Evolutionary conservation across 2,329 filamentous ascomycete genomes (phyloP), one percentile per base, ranked within the genome.

Genomic region (Exophiala sideris): DNA sequence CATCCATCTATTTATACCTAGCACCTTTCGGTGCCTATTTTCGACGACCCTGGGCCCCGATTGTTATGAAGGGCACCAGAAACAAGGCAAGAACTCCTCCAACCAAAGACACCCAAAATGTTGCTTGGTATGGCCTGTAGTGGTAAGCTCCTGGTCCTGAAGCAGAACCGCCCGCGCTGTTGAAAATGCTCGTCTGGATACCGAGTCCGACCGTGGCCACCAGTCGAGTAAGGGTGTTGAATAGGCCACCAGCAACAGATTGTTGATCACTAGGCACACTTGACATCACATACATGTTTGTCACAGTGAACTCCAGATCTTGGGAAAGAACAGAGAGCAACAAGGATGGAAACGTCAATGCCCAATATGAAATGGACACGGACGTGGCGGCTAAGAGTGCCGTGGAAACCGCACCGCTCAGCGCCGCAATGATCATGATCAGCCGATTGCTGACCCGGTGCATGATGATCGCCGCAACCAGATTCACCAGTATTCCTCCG

Each of bases 271-370:
- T 67, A 0, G 83, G 82, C 48, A 88, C 77, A 0, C 81, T 81
- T 3, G 81, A 83, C 75, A 87, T 81, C 50, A 88, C 84, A 59
- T 87, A 88, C 79, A 88, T 85, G 77, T 88, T 88, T 3, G 81
- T 79, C 18, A 88, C 84, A 56, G 87, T 86, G 67, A 87, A 88
- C 54, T 87, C 80, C 33, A 88, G 79, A 64, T 88, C 86, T 0
- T 84, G 84, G 1, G 85, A 85, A 3, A 86, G 71, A 1, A 87
- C 84, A 18, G 79, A 78, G 21, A 88, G 67, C 12, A 83, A 68
- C 36, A 87, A 68, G 0, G 78, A 77, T 0, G 84, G 83, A 64
- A 88, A 88, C 5, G 80, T 76, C 56, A 85, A 82, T 0, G 78
- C 78, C 85, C 85, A 88, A 66, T 88, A 88, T 14, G 73, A 76